These are phyloP conservation scores for Calvatia gigantea DNA, from an alignment of 768 basidiomycete genomes.

Conservation along the genomic window DNA sequence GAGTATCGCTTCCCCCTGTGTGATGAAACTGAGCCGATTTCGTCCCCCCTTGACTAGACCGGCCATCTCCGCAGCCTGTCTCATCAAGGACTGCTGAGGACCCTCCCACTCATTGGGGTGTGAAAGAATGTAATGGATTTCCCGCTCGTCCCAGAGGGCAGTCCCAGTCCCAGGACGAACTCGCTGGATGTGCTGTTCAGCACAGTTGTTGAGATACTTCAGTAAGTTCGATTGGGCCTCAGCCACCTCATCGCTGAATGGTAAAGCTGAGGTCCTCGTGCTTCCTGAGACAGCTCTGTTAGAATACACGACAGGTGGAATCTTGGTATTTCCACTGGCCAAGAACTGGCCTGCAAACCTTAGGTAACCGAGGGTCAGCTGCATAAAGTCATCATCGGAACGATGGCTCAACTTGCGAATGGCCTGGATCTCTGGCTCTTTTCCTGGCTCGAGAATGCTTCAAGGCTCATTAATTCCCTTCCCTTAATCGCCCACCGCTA, in stretches of 20 bases:
- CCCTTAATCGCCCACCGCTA: no score
- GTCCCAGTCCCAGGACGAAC: conserved; percentile 7
- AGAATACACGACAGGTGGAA: conserved; percentile 26
- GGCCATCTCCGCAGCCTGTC: conserved; percentile 46
- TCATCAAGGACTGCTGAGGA: conserved; percentile 49
- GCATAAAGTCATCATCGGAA: no score
- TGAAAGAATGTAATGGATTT: conserved; percentile 47
- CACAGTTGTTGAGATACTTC: conserved; percentile 35
- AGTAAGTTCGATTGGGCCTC: conserved; percentile 46
- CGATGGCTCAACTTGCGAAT: no score
- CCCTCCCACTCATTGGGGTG: conserved; percentile 69
- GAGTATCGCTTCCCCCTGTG: conserved; percentile 60
- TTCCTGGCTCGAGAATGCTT: no score
- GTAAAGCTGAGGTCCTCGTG: conserved; percentile 35
- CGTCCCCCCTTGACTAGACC: conserved; percentile 39
- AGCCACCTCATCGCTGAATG: conserved; percentile 33
- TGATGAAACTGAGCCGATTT: conserved; percentile 46
- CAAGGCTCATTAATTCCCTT: no score
- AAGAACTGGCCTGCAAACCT: neutral
- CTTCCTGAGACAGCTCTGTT: neutral
- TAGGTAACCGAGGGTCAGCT: no score
- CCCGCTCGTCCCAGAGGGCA: conserved; percentile 18
- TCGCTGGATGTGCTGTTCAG: conserved; percentile 11
- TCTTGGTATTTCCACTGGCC: conserved; percentile 26
- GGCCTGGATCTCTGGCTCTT: no score